Evolutionary conservation across 1,139 yeast species (phyloP).

Genomic region (Pneumocystis sp.): DNA sequence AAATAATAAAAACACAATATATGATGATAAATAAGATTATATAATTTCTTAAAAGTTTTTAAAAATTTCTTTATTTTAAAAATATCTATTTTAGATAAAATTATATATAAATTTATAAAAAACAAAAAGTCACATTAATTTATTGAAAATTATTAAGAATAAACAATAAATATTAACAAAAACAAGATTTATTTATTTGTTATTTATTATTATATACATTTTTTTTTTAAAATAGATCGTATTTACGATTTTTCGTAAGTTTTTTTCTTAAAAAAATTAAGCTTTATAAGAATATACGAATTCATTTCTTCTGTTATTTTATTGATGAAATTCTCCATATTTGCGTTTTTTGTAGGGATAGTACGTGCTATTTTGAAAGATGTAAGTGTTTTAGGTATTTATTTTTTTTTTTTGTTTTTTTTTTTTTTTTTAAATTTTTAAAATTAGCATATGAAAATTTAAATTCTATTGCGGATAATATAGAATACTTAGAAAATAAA

Average conservation of each 20-base stretch:
- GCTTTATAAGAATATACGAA: neutral
- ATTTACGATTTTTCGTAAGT: neutral
- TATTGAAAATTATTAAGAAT: neutral
- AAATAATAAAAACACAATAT: neutral
- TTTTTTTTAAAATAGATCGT: neutral
- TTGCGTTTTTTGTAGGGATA: neutral
- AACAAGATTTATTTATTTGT: too few species aligned
- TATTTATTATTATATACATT: too few species aligned
- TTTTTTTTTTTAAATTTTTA: neutral
- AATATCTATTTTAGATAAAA: neutral
- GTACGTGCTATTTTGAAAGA: neutral
- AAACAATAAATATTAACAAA: neutral
- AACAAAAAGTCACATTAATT: neutral
- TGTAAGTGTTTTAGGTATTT: neutral
- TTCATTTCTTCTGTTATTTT: neutral
- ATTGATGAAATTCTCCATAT: neutral
- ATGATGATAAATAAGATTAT: neutral
- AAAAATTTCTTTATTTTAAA: neutral
- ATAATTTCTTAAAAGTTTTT: neutral
- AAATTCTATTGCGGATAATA: neutral
- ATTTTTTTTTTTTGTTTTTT: neutral
- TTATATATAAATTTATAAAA: neutral
- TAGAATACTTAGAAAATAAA: neutral
- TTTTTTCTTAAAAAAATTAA: neutral
- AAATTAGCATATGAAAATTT: neutral